These are phyloP conservation scores for Coix lacrymajobi DNA, from an alignment of 176 grass and related monocot genomes.

Conservation along the genomic window DNA sequence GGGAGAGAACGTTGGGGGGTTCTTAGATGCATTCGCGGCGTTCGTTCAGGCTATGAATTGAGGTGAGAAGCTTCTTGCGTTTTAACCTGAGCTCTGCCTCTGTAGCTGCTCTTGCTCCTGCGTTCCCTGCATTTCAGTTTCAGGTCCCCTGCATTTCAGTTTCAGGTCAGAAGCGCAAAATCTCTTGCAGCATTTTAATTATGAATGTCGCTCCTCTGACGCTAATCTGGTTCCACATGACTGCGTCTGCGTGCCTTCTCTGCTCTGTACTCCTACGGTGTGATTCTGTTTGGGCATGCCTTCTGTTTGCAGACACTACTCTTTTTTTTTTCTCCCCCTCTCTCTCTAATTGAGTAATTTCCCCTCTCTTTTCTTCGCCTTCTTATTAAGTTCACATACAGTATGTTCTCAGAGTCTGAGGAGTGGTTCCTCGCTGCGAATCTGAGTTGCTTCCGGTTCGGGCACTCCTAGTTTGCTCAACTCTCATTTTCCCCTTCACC, in stretches of 20 bases:
- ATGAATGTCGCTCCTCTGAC: background rate
- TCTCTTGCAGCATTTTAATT: background rate
- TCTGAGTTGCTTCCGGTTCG: background rate
- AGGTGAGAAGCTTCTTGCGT: background rate
- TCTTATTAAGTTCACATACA: background rate
- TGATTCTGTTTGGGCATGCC: background rate
- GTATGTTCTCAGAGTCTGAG: background rate
- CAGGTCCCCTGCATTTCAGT: constrained; percentile 21
- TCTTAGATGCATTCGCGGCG: background rate
- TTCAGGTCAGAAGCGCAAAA: background rate
- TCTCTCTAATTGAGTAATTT: no score
- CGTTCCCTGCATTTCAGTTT: background rate
- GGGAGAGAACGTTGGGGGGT: background rate
- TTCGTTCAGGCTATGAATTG: background rate
- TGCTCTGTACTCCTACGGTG: background rate
- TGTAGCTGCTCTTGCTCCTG: background rate
- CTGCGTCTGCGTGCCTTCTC: background rate
- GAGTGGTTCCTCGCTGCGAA: background rate
- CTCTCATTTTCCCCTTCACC: background rate
- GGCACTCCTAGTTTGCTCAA: background rate
- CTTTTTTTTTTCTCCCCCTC: background rate
- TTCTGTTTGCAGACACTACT: background rate
- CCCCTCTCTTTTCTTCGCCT: background rate
- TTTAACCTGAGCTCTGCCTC: background rate
- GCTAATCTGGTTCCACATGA: background rate